Base-by-base conservation (phyloP, 2,329 filamentous ascomycete genomes). In the Cadophora malorum region DNA sequence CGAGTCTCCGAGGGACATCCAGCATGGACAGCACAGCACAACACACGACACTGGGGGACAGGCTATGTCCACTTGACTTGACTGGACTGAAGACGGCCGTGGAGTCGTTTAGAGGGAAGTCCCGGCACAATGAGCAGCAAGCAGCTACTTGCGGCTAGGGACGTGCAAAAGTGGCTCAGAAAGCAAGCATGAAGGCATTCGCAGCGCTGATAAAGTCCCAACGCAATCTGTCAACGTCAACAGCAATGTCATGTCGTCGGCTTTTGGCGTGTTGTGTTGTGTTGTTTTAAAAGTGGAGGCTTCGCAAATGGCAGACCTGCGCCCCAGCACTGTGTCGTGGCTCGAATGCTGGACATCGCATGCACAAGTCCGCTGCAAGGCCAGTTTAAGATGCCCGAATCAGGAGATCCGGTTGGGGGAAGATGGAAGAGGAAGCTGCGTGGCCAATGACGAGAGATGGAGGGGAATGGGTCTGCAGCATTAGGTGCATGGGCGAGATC, bases 301-400 rank as follows among this genome's bases (percentile, higher is more conserved):
- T 33, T 21, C n/a, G 5, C 69, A 65, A 65, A 65, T 67, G 60
- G 63, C 28, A 47, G 59, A 33, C 59, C 50, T 16, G 41, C 59
- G 41, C 19, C 45, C 7, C 41, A 50, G 59, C 59, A 55, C 50
- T 31, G 63, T 64, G 74, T 76, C 75, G 75, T 77, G 75, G 75
- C 75, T 77, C 75, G 74, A 77, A 70, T 77, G 72, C 74, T 70
- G 72, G 68, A 69, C 71, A 75, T 71, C 68, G 66, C 70, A 71
- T 73, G 72, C 67, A 69, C 67, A 63, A 67, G 69, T 55, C 45
- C 60, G 67, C 69, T 72, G 72, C 73, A 71, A 52, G 63, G 61
- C 31, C 47, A 55, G 52, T 61, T n/a, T 61, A 63, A 56, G 58
- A 56, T 60, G 66, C 64, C 55, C 66, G 66, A 58, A 72, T 70